Evolutionary conservation across 148 eudicot species (phyloP).

Genomic region (Euryodendron excelsum): DNA sequence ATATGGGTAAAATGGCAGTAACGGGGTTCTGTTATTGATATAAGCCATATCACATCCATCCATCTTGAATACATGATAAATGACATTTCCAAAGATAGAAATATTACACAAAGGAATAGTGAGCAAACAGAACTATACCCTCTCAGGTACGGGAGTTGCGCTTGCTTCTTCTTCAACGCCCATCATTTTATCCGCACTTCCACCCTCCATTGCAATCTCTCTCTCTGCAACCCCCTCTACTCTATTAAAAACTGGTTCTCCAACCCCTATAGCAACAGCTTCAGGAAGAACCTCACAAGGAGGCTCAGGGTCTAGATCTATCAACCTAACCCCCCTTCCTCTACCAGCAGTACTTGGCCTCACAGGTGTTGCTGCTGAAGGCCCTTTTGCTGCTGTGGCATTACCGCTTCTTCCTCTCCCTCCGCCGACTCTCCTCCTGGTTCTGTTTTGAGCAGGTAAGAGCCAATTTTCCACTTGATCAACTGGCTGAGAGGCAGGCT

Average conservation of each 20-base stretch:
- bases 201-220: slow-evolving; percentile 79
- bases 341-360: slow-evolving; percentile 77
- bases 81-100: neutral
- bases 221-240: slow-evolving; percentile 63
- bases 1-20: neutral
- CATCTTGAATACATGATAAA: neutral
- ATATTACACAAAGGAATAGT: neutral
- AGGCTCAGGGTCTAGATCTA: slow-evolving; percentile 80
- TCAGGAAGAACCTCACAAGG: slow-evolving; percentile 63
- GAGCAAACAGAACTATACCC: slow-evolving; percentile 41
- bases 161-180: slow-evolving; percentile 78
- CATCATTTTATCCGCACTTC: slow-evolving; percentile 64
- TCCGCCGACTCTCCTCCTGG: slow-evolving; percentile 71
- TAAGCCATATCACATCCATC: neutral
- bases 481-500: slow-evolving; percentile 69
- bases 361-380: slow-evolving; percentile 52
- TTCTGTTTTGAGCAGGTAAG: slow-evolving; percentile 62
- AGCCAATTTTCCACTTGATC: slow-evolving; percentile 54
- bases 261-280: slow-evolving; percentile 51
- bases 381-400: slow-evolving; percentile 66
- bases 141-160: slow-evolving; percentile 84
- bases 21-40: neutral
- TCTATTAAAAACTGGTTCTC: slow-evolving; percentile 53
- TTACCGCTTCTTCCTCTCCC: slow-evolving; percentile 86
- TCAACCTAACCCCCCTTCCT: slow-evolving; percentile 80